Conservation (phyloP, 1,284 basidiomycete genomes). For the Naganishia sp. region DNA sequence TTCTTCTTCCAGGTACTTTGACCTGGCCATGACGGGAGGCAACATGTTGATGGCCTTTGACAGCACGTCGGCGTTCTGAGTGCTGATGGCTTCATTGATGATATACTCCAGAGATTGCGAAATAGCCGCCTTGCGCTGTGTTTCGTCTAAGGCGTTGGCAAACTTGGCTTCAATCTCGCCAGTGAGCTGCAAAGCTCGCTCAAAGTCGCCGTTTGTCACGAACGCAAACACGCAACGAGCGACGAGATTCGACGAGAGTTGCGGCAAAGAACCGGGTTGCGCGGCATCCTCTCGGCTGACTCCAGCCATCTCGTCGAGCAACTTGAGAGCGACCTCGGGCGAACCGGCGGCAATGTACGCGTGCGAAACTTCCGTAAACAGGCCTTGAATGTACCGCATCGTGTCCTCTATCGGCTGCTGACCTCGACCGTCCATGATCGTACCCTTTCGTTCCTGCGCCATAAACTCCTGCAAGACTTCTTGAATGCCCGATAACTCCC, state of each 20-base stretch:
- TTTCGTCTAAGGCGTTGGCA: not conserved
- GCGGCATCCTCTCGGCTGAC: conserved; percentile 52
- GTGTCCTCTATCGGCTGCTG: conserved; percentile 24
- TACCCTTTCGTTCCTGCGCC: conserved; percentile 48
- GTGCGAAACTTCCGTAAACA: conserved; percentile 75
- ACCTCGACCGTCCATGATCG: conserved; percentile 16
- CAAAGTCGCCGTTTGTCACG: conserved; percentile 62
- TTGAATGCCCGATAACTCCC: conserved; percentile 64
- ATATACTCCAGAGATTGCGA: conserved; percentile 10
- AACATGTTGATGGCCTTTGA: conserved; percentile 12
- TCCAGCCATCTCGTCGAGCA: conserved; percentile 74
- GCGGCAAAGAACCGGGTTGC: conserved; percentile 61
- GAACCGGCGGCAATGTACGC: conserved; percentile 70
- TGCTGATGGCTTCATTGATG: conserved; percentile 1
- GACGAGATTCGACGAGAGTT: conserved; percentile 61
- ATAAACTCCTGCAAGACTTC: conserved; percentile 69
- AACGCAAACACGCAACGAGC: conserved; percentile 69
- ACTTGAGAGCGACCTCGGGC: conserved; percentile 64
- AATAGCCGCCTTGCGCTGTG: not conserved
- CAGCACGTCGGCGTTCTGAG: conserved; percentile 11
- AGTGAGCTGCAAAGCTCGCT: conserved; percentile 59
- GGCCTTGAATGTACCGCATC: conserved; percentile 3
- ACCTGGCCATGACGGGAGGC: not conserved
- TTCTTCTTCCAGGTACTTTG: not conserved
- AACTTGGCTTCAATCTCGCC: conserved; percentile 2